phyloP scores from a whole-genome alignment of 495 filamentous ascomycete species.

The Lasiosphaeris hirsuta region DNA sequence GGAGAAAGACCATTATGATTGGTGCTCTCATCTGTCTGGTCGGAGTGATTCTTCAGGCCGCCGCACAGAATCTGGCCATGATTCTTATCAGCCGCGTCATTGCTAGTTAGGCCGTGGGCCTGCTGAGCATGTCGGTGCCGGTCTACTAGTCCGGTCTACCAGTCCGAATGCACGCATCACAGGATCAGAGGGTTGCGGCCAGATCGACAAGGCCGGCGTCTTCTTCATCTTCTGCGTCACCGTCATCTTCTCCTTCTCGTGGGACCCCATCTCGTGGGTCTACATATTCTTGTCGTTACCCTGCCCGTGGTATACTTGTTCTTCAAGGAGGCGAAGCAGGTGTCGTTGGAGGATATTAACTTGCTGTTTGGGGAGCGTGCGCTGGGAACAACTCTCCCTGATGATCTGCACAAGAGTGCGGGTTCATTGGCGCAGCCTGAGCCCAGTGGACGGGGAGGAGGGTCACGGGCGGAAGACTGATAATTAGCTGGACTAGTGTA shows the following conservation, averaged over 20 bases:
- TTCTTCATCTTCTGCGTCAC: conserved; percentile 50
- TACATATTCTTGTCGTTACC: conserved; percentile 41
- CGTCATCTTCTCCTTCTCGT: conserved; percentile 46
- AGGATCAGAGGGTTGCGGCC: conserved; percentile 28
- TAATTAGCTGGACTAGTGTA: too few relatives aligned
- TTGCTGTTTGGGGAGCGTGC: conserved; percentile 50
- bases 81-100: conserved; percentile 49
- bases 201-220: conserved; percentile 44
- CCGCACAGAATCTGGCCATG: conserved; percentile 44
- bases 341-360: conserved; percentile 57
- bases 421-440: too few relatives aligned
- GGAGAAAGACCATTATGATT: too few relatives aligned
- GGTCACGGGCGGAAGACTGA: too few relatives aligned
- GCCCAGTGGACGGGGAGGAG: too few relatives aligned
- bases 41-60: too few relatives aligned
- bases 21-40: conserved; percentile 55
- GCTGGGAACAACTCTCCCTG: conserved; percentile 39
- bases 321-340: conserved; percentile 55
- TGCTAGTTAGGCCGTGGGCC: conserved; percentile 44
- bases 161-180: conserved; percentile 24
- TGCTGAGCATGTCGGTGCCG: conserved; percentile 47
- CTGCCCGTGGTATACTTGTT: conserved; percentile 45
- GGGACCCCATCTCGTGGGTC: conserved; percentile 47
- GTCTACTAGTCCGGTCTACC: conserved; percentile 47
- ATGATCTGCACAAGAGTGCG: conserved; percentile 29